phyloP scores from a whole-genome alignment of 1,284 basidiomycete genomes.

The Rhodotorula sp. region DNA sequence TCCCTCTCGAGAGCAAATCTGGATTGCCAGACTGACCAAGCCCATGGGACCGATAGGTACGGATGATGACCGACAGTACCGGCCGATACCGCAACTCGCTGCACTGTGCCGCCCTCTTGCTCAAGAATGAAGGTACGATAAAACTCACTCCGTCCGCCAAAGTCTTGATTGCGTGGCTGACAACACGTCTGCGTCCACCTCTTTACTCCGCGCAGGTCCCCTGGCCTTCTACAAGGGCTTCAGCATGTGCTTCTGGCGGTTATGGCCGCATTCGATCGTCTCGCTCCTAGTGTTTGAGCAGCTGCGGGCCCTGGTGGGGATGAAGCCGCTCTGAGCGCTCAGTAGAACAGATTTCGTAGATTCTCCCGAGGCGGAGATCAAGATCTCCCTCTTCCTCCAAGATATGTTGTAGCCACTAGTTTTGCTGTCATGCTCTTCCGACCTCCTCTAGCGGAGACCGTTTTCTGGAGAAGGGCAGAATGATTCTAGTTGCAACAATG shows the following conservation, averaged over 20 bases:
- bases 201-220: slow-evolving; percentile 28
- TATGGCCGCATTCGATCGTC: slow-evolving; percentile 42
- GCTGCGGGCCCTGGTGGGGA: slow-evolving; percentile 33
- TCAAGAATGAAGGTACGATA: slow-evolving; percentile 39
- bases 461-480: no score
- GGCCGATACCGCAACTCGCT: slow-evolving; percentile 36
- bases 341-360: background rate
- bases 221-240: slow-evolving; percentile 42
- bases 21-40: background rate
- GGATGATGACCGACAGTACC: slow-evolving; percentile 43
- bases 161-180: no score
- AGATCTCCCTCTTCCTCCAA: no score
- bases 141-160: background rate
- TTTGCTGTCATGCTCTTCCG: no score
- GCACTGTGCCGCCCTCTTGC: slow-evolving; percentile 36
- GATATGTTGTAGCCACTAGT: no score
- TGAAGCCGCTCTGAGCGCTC: slow-evolving; percentile 30
- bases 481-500: no score
- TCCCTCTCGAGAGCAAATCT: background rate
- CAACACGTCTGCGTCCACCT: no score
- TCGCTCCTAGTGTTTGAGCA: slow-evolving; percentile 42
- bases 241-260: slow-evolving; percentile 41
- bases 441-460: no score
- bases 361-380: background rate
- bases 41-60: slow-evolving; percentile 8